Base-by-base conservation (phyloP, 176 grass and related monocot genomes). In the Eremochloa ophiuroides region DNA sequence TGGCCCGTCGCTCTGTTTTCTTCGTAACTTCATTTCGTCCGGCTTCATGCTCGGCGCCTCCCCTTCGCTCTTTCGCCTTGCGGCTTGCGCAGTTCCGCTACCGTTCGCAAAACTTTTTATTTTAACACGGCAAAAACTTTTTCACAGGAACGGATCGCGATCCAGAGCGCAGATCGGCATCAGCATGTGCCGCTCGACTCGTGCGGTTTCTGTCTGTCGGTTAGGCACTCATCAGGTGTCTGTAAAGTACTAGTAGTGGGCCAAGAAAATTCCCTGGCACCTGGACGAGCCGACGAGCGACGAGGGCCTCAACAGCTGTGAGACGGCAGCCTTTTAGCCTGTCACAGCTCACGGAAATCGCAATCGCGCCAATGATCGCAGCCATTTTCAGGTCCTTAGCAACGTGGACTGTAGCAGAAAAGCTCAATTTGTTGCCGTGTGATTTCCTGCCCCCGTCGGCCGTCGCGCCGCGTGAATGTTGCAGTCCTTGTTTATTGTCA, bases 251-350 rank as follows among this genome's bases (percentile, higher is more conserved):
- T 18, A 22, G 35, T 6, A 67, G 59, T 79, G 47, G 47, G 35
- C 66, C 38, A 73, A 22, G 58, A 10, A 74, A 68, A 83, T 88
- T 84, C 86, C 59, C 76, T 67, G 61, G 58, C 67, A 15, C 51
- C 78, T 69, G 29, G 15, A 15, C 37, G 53, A 13, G 42, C 16
- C n/a, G n/a, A n/a, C n/a, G n/a, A n/a, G n/a, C n/a, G n/a, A n/a
- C n/a, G n/a, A n/a, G n/a, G n/a, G 59, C 40, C 65, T 46, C 6
- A 27, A 17, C 75, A 75, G 14, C 81, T 20, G 37, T 30, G 14
- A 7, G 17, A 29, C 56, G 50, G 51, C 53, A 2, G 65, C 83
- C 47, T 78, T 78, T 78, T 17, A 72, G 71, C 30, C 64, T 62
- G 63, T 76, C 25, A 70, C 41, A 69, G 34, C 66, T 71, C 76